Percentiles rank a stretch among this genome's conserved stretches.
Conservation (phyloP, 2,329 filamentous ascomycete genomes). For the Colletotrichum caudatum region DNA sequence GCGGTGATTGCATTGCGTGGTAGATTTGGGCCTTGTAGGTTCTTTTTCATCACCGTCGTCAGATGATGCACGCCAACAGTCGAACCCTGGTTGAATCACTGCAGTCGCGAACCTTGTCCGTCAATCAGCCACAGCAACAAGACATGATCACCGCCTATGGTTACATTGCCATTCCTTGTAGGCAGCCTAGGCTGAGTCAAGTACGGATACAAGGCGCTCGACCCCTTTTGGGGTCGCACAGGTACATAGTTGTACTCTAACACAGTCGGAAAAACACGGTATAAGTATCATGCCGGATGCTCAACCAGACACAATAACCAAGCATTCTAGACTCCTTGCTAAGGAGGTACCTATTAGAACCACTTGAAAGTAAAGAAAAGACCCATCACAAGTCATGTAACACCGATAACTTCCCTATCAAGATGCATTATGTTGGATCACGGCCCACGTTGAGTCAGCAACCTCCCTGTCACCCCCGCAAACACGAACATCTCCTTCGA, state of each 20-base stretch:
- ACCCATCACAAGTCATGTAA: too few species aligned
- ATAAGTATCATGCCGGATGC: too few species aligned
- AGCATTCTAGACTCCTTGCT: not conserved
- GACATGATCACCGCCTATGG: not conserved
- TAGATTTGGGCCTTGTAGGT: not conserved
- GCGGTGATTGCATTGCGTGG: not conserved
- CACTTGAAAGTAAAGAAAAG: not conserved
- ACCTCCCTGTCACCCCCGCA: constrained; percentile 27
- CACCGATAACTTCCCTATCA: not conserved
- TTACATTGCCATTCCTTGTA: not conserved
- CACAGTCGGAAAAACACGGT: too few species aligned
- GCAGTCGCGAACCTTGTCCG: too few species aligned
- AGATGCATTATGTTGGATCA: not conserved
- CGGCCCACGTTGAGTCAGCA: constrained; percentile 17
- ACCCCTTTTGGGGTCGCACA: too few species aligned
- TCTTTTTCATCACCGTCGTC: not conserved
- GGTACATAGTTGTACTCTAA: too few species aligned
- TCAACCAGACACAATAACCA: too few species aligned
- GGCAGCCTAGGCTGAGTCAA: too few species aligned
- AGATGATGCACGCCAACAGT: not conserved
- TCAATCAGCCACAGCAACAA: not conserved
- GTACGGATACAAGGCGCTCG: too few species aligned
- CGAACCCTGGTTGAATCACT: not conserved
- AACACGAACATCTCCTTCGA: not conserved
- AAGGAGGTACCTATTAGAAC: not conserved